A percentile compares a stretch with the other conserved stretches of the same genome.
Conservation (phyloP, 306 rosid species). For the Acacia crassicarpa region DNA sequence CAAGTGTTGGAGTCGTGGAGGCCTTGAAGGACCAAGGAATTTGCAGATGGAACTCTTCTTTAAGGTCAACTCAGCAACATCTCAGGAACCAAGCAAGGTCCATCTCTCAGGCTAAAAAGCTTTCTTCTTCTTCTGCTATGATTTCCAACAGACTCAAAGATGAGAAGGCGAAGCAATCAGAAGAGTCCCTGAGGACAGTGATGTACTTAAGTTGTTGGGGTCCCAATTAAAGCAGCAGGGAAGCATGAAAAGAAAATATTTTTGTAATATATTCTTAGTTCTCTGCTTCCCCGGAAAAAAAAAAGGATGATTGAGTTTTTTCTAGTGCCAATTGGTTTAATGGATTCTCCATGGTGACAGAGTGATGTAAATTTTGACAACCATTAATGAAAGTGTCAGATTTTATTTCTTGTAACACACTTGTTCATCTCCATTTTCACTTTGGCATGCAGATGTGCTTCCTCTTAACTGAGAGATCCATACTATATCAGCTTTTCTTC, state of each 20-base stretch:
- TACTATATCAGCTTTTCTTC: background rate
- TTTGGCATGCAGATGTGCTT: background rate
- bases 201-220: constrained; percentile 1
- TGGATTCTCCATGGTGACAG: no score
- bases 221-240: background rate
- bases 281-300: background rate
- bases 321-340: no score
- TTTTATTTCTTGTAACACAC: background rate
- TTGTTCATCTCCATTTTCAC: background rate
- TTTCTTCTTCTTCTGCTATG: background rate
- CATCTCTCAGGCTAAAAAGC: background rate
- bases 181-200: background rate
- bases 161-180: background rate
- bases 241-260: background rate
- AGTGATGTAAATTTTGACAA: no score
- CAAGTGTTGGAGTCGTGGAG: background rate
- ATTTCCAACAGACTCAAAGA: background rate
- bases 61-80: background rate
- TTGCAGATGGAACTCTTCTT: background rate
- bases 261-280: background rate
- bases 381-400: no score
- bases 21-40: background rate
- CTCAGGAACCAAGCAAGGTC: background rate
- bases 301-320: no score
- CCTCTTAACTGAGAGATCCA: background rate